Evolutionary conservation across 225 moss, liverwort and hornwort genomes (phyloP), one percentile per base, ranked within the genome.

Genomic region (Asterella californica): DNA sequence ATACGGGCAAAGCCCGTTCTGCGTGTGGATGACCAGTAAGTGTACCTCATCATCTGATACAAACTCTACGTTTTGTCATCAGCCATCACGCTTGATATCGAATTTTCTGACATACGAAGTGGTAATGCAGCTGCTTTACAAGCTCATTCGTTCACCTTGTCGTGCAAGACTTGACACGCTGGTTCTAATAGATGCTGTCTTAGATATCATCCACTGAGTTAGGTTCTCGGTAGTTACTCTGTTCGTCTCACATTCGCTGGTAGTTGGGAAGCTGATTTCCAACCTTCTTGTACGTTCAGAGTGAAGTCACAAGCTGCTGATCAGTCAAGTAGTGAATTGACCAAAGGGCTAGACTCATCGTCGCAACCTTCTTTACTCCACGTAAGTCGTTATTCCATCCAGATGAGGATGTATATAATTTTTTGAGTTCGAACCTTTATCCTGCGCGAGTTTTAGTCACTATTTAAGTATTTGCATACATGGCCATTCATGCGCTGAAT

Each of bases 1-100:
- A 87, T 90, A 69, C 89, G 92, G 75, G 77, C 91, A 57, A 96
- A 94, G 88, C 85, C 96, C 82, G 87, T 90, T 79, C 89, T 96
- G 68, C 91, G 93, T 84, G 90, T 91, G 68, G 96, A 94, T 79
- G 96, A 94, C 75, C 87, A 89, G 94, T 94, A 90, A 70, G 88
- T 77, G 27, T 18, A 37, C 30, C 6, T 49, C 24, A 17, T 29
- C 6, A 27, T 15, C 33, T 14, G 5, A 66, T 10, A 52, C 48
- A 11, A 6, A 48, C 6, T 48, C n/a, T n/a, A 42, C 4, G 42
- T 3, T 7, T 42, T 42, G 52, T 52, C 14, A 12, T 52, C 17
- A 12, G 4, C 52, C 29, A 22, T 60, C 60, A 63, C 30, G n/a
- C 63, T 29, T 63, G 63, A 14, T 29, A 11, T 63, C 2, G 2